Conservation (phyloP, 306 rosid species). For the Glycine tomentella region DNA sequence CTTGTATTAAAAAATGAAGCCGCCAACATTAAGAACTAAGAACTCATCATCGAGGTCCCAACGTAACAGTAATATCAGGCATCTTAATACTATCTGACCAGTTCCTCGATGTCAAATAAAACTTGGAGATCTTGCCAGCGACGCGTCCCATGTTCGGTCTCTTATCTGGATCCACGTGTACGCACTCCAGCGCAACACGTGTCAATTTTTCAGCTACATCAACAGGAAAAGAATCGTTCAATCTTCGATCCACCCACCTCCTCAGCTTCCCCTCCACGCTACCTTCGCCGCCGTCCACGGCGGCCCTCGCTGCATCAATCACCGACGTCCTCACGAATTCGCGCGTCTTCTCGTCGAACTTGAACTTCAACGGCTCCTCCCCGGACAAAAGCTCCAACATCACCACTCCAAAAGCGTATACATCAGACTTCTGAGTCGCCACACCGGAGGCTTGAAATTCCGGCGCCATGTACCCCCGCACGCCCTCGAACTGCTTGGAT, state of each 20-base stretch:
- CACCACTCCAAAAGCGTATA: slow-evolving; percentile 88
- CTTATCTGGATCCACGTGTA: slow-evolving; percentile 73
- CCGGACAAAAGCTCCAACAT: slow-evolving; percentile 78
- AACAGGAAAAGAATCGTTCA: slow-evolving; percentile 78
- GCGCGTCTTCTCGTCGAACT: slow-evolving; percentile 55
- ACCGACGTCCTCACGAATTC: slow-evolving; percentile 62
- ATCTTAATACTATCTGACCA: slow-evolving; percentile 67
- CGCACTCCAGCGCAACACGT: slow-evolving; percentile 78
- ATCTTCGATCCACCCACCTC: slow-evolving; percentile 77
- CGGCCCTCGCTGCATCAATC: slow-evolving; percentile 66
- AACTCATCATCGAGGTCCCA: slow-evolving; percentile 72
- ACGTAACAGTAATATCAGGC: slow-evolving; percentile 68
- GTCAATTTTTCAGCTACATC: slow-evolving; percentile 68
- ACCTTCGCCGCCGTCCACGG: slow-evolving; percentile 47
- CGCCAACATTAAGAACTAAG: neutral
- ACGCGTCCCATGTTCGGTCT: slow-evolving; percentile 89
- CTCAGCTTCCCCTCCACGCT: slow-evolving; percentile 59
- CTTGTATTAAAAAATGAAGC: neutral
- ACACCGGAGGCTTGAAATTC: slow-evolving; percentile 71
- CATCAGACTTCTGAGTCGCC: slow-evolving; percentile 70
- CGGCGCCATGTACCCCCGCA: slow-evolving; percentile 89
- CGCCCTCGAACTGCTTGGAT: slow-evolving; percentile 62
- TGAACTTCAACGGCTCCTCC: slow-evolving; percentile 75
- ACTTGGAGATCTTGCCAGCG: slow-evolving; percentile 74
- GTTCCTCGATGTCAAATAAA: slow-evolving; percentile 63